phyloP scores from a whole-genome alignment of 1,284 basidiomycete species.

The Fomitopsis pinicola region DNA sequence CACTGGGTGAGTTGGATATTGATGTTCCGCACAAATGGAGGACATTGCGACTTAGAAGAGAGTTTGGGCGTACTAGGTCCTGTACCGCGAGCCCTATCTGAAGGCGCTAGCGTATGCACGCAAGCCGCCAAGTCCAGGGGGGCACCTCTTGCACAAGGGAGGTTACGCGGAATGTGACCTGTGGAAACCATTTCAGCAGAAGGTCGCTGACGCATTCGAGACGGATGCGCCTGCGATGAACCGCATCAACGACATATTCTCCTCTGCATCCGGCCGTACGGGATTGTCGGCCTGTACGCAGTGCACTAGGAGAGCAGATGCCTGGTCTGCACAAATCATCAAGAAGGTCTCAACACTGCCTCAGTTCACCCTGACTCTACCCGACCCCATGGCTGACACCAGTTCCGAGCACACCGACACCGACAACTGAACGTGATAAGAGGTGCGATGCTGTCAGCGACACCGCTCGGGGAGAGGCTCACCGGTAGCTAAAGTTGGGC shows the following conservation, averaged over 20 bases:
- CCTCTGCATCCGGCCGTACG: background rate
- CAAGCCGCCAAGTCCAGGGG: background rate
- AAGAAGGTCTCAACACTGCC: background rate
- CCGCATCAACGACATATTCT: background rate
- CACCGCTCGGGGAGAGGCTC: too few species aligned
- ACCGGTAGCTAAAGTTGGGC: too few species aligned
- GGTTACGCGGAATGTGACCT: background rate
- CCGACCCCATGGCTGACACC: too few species aligned
- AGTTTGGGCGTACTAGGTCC: background rate
- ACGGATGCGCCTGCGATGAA: background rate
- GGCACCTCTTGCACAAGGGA: background rate
- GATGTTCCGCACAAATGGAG: background rate
- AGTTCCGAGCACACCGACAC: too few species aligned
- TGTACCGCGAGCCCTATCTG: background rate
- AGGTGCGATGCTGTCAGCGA: too few species aligned
- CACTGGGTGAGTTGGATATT: background rate
- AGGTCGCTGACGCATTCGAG: background rate
- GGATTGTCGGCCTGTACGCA: background rate
- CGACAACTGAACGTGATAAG: too few species aligned
- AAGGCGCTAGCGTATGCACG: background rate
- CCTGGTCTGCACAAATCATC: background rate
- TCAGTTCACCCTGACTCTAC: background rate
- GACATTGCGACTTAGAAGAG: background rate
- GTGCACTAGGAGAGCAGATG: background rate
- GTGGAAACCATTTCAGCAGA: background rate